Base-by-base conservation (phyloP, 2,329 filamentous ascomycete genomes). In the Aspergillus neoniger region DNA sequence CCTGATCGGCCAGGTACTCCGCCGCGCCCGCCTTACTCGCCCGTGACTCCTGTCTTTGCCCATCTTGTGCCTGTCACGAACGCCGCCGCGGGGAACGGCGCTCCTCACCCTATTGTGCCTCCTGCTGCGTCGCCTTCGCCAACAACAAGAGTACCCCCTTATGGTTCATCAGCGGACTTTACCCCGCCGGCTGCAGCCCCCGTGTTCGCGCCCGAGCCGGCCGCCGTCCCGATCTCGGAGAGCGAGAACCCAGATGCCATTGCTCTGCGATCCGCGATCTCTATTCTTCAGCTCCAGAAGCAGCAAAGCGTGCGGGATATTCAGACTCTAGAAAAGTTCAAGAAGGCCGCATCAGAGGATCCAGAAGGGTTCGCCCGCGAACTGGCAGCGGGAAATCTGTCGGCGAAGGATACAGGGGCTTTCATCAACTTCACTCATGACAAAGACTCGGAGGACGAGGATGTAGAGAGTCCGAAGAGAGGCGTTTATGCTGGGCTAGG, bases 251-350 rank as follows among this genome's bases (percentile, higher is more conserved):
- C 91, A 7, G 94, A 98, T 80, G 92, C 90, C 23, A 89, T 97
- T 62, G 94, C 94, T 5, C 83, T 97, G 61, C 88, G 89, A 66
- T 91, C 90, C 25, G 91, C 93, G 49, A 92, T 97, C 62, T 89
- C 91, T 8, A 88, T 96, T 55, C 82, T 98, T 50, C 92, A 96
- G 78, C 83, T 96, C 65, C 94, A 98, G 79, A 88, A 88, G 65
- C 87, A 88, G 70, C 90, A 90, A 73, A 91, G 91, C 43, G 81
- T 87, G 53, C 84, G 85, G 50, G 93, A 97, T 77, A 88, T 97
- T 55, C 84, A 85, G 67, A 80, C 84, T 0, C 81, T 97, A 36
- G 85, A 88, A 66, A 80, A 82, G 59, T 85, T 91, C 69, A 94
- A 92, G 75, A 80, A 85, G 17, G 86, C 86, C 3, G 92, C 92